These are phyloP conservation scores for Triangularia setosa DNA, from an alignment of 2,329 filamentous ascomycete species.

Conservation along the genomic window DNA sequence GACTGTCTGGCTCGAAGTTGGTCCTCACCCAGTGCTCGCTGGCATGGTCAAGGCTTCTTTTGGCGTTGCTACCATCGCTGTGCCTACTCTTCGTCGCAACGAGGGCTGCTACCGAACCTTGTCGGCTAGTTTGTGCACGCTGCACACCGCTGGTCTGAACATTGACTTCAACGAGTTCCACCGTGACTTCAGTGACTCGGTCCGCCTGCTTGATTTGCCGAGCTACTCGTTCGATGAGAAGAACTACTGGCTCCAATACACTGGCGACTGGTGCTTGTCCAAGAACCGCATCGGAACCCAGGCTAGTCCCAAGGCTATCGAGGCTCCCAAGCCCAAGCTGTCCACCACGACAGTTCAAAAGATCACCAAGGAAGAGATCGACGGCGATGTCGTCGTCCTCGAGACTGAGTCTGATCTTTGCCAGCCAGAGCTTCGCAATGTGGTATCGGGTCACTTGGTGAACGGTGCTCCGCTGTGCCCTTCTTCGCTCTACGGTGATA, in stretches of 20 bases:
- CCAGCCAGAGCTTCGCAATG: slow-evolving; percentile 58
- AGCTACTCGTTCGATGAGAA: slow-evolving; percentile 70
- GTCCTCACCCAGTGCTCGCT: slow-evolving; percentile 67
- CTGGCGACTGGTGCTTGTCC: slow-evolving; percentile 67
- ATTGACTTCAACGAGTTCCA: slow-evolving; percentile 71
- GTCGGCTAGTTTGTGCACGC: slow-evolving; percentile 50
- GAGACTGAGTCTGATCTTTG: slow-evolving; percentile 64
- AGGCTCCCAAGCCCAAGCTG: slow-evolving; percentile 51
- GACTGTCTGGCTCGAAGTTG: slow-evolving; percentile 69
- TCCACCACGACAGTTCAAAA: slow-evolving; percentile 64
- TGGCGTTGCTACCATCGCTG: slow-evolving; percentile 48
- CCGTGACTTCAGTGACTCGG: slow-evolving; percentile 40
- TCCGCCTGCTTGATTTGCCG: slow-evolving; percentile 58
- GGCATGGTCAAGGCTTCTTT: slow-evolving; percentile 65
- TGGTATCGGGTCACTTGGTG: slow-evolving; percentile 59
- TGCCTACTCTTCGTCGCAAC: slow-evolving; percentile 58
- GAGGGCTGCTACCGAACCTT: slow-evolving; percentile 64
- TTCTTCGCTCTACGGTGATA: slow-evolving; percentile 50
- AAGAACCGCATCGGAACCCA: slow-evolving; percentile 58
- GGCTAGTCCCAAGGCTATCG: slow-evolving; percentile 27
- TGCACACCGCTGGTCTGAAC: slow-evolving; percentile 59
- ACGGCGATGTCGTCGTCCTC: slow-evolving; percentile 55
- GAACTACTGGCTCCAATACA: slow-evolving; percentile 63
- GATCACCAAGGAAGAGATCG: slow-evolving; percentile 59
- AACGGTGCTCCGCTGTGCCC: slow-evolving; percentile 40